Base-by-base conservation (phyloP, 2,329 filamentous ascomycete genomes). In the Coniella lustricola region DNA sequence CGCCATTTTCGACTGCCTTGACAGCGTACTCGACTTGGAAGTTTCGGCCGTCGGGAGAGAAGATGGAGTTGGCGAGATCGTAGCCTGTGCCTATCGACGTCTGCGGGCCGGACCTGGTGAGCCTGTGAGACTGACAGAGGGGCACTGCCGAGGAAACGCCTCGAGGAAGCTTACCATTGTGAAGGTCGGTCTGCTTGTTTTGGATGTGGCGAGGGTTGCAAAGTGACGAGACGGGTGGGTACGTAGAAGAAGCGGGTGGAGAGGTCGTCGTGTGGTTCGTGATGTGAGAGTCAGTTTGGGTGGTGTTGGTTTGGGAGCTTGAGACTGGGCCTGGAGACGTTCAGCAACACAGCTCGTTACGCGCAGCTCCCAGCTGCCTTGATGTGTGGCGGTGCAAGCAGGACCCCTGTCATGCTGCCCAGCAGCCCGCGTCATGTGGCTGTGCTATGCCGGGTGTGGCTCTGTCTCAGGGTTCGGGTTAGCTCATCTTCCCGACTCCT, bases 41-140 rank as follows among this genome's bases (percentile, higher is more conserved):
- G 71, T 98, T 98, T 61, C 93, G 87, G 66, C 93, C 93, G 74
- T 98, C 93, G 58, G 93, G 93, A 42, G 93, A 97, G 79, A 97
- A 98, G 76, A 97, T 94, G 64, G 93, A 97, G 81, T 98, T 98
- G 68, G 89, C 89, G 63, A 98, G 85, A 82, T 98, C 93, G 75
- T 98, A 98, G 65, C 93, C 93, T 63, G 93, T 98, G 67, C 93
- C 93, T 86, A 98, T 98, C 66, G 93, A 98, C 64, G 93, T 98
- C 93, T 98, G 59, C 33, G 55, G 31, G 29, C 3, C 32, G 32
- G 14, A 18, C 25, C 17, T 35, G 22, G 41, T 49, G 14, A 55
- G 55, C 49, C 56, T 53, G 36, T 21, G 56, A 49, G 34, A 45
- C 47, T 46, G 54, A 49, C 48, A 34, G 42, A 22, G 44, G 35